Evolutionary conservation across 176 grass and related monocot species (phyloP), one percentile per base, ranked within the genome.

Genomic region (Miscanthus lutarioriparius): DNA sequence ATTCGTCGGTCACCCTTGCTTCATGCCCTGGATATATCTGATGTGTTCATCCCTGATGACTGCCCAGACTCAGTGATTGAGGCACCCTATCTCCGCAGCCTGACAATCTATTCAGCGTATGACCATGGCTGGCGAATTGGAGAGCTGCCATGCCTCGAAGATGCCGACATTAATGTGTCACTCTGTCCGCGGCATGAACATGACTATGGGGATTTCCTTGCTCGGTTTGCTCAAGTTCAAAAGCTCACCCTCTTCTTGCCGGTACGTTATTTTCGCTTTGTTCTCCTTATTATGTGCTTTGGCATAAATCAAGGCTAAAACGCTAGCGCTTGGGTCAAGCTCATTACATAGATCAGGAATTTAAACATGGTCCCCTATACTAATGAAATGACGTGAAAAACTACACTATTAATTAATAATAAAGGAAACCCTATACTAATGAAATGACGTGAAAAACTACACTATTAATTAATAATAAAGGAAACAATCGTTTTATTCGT

Each of bases 161-260:
- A 17, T 25, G 84, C 56, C 54, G 1, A 36, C 15, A 72, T 86
- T 53, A 4, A 38, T 54, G 15, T 7, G 44, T 80, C 16, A 10
- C 64, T 19, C 6, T 86, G 79, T 72, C n/a, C 37, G 4, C 0
- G n/a, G 9, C 62, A 64, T 64, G 53, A 2, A 16, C 51, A 58
- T 19, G 40, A 79, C 72, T 72, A 64, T n/a, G 28, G 23, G 68
- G 8, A 64, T 43, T 72, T 86, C 6, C 26, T 86, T 56, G 1
- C 73, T n/a, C 28, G 17, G 28, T 3, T n/a, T 76, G 73, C 73
- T 76, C 17, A 35, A 5, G 73, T 58, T 20, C n/a, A 32, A 30
- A 76, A 56, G 28, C 73, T 76, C 48, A 51, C 0, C 14, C 28
- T 76, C 1, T 54, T 22, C 47, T 4, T 0, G 1, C 73, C 32